These are phyloP conservation scores for Rubroboletus satanas DNA, from an alignment of 768 basidiomycete genomes.

Conservation along the genomic window DNA sequence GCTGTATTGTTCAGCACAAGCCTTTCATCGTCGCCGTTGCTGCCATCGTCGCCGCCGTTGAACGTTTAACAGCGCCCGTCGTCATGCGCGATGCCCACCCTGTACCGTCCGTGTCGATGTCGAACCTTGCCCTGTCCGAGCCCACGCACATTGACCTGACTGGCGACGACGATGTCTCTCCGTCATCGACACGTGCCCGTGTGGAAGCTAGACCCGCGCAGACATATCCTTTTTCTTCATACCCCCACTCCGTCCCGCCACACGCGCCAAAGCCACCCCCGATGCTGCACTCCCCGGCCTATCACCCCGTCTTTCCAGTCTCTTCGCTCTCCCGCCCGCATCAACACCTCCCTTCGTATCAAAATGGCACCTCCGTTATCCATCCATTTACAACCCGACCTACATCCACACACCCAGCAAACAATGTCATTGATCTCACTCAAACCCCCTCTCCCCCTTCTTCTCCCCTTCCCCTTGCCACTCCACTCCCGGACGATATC, in stretches of 20 bases:
- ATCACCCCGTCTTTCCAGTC: slow-evolving; percentile 52
- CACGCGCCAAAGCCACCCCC: slow-evolving; percentile 25
- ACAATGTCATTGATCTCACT: slow-evolving; percentile 75
- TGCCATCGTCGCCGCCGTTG: neutral
- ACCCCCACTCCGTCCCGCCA: slow-evolving; percentile 23
- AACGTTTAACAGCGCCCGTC: neutral
- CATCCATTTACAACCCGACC: slow-evolving; percentile 19
- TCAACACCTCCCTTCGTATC: slow-evolving; percentile 21
- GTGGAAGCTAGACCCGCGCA: slow-evolving; percentile 39
- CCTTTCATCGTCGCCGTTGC: neutral
- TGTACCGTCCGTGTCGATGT: slow-evolving; percentile 33
- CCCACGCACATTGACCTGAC: slow-evolving; percentile 68
- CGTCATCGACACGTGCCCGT: slow-evolving; percentile 27
- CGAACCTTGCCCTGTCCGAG: slow-evolving; percentile 36
- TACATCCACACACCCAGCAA: slow-evolving; percentile 28
- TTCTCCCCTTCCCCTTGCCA: slow-evolving; percentile 31
- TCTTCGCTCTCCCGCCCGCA: slow-evolving; percentile 31
- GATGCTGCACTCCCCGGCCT: slow-evolving; percentile 27
- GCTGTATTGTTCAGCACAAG: neutral
- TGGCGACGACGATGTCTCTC: slow-evolving; percentile 56
- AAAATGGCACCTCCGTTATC: slow-evolving; percentile 23
- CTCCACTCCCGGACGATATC: slow-evolving; percentile 50
- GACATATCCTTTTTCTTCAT: slow-evolving; percentile 21
- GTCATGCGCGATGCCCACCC: slow-evolving; percentile 29
- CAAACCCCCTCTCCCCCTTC: slow-evolving; percentile 54